Base-by-base conservation (phyloP, 176 grass and related monocot genomes). In the Secale cereale region DNA sequence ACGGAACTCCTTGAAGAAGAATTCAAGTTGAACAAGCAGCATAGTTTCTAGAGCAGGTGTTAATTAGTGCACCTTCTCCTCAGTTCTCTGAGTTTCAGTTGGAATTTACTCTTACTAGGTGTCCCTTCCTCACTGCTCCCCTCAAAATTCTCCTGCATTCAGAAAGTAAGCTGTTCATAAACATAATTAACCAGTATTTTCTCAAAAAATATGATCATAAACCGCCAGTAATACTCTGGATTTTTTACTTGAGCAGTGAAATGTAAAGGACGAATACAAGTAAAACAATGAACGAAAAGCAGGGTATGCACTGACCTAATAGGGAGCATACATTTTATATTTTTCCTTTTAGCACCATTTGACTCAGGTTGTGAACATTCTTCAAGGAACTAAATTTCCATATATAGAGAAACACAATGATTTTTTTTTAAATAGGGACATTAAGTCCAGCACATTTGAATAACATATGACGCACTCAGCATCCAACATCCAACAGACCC, bases 51-150 rank as follows among this genome's bases (percentile, higher is more conserved):
- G 78, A 43, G 10, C 22, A 79, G 43, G 60, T 70, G 48, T 43
- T 78, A 61, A 68, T 48, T 89, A 39, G 19, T 29, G 70, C 80
- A 92, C 95, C 93, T 98, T 86, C 63, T 92, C 27, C 86, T 76
- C 64, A 98, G 39, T 71, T 98, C 91, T 78, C 81, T 94, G 13
- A 98, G 90, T 85, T 90, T 98, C n/a, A 87, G 45, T 69, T 78
- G 93, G 8, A 98, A 88, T 78, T 86, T 95, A 61, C 86, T 95
- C 50, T 90, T 82, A 52, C 89, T 87, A n/a, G 92, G 86, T 48
- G 87, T 75, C 57, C 80, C 88, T 78, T 91, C 95, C 35, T 93
- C 82, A 70, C 77, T 84, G 30, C 77, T 91, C 5, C 80, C 89
- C 76, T 93, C 89, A 40, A 83, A 86, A 35, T 78, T 86, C 41